Conservation (phyloP, 2,329 filamentous ascomycete genomes). For the Aspergillus transmontanensis region DNA sequence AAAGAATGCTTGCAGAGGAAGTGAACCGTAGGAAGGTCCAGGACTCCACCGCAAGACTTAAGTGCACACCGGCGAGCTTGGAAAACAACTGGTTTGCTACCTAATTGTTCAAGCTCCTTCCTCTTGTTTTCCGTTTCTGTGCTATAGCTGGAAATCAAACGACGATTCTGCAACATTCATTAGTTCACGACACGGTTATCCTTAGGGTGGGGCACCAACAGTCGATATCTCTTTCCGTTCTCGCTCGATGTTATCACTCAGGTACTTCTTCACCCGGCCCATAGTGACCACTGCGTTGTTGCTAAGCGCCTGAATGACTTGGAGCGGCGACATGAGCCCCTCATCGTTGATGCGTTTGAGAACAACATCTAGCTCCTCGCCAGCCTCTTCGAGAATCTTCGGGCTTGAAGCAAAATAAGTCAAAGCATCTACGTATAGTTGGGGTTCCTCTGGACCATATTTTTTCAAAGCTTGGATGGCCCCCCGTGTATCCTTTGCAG, state of each 20-base stretch:
- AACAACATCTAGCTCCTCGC: conserved; percentile 78
- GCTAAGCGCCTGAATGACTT: conserved; percentile 90
- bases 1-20: conserved; percentile 98
- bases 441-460: conserved; percentile 88
- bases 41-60: conserved; percentile 72
- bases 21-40: conserved; percentile 89
- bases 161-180: conserved; percentile 63
- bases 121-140: conserved; percentile 80
- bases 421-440: conserved; percentile 87
- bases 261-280: conserved; percentile 94
- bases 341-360: conserved; percentile 86
- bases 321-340: conserved; percentile 89
- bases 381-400: conserved; percentile 79
- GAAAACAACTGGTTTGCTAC: conserved; percentile 81
- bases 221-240: conserved; percentile 82
- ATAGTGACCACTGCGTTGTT: conserved; percentile 85
- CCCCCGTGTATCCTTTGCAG: conserved; percentile 85
- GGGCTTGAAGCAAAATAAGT: conserved; percentile 90
- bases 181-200: conserved; percentile 15
- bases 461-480: conserved; percentile 88
- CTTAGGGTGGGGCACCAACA: conserved; percentile 31
- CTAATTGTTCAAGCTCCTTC: conserved; percentile 74
- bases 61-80: conserved; percentile 75
- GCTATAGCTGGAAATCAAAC: conserved; percentile 80
- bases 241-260: conserved; percentile 82